phyloP scores from a whole-genome alignment of 768 basidiomycete genomes.

The Suillus placidus region DNA sequence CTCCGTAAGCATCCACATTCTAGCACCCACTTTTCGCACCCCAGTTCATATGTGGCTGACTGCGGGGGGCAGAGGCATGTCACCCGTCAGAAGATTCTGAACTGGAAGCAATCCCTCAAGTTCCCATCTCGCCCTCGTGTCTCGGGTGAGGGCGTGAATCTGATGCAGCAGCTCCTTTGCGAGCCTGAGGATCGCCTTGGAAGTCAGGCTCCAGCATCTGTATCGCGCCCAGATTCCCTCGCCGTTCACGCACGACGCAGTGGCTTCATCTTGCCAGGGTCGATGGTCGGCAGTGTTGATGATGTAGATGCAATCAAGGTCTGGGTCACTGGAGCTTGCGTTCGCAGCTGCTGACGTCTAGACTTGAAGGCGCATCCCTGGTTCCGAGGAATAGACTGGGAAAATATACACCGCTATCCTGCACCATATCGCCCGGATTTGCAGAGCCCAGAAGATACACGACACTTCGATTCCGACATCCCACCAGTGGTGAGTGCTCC shows the following conservation, averaged over 20 bases:
- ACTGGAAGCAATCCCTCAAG: constrained; percentile 87
- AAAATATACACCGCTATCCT: constrained; percentile 76
- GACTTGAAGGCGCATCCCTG: constrained; percentile 74
- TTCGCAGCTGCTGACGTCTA: constrained; percentile 22
- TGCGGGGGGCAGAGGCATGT: constrained; percentile 69
- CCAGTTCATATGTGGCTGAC: constrained; percentile 9
- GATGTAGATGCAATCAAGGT: constrained; percentile 93
- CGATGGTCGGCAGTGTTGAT: constrained; percentile 60
- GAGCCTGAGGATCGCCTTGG: constrained; percentile 95
- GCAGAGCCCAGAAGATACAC: constrained; percentile 79
- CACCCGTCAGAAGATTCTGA: constrained; percentile 95
- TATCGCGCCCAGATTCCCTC: constrained; percentile 76
- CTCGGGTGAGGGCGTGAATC: constrained; percentile 82
- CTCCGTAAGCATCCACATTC: constrained; percentile 56
- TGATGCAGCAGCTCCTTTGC: constrained; percentile 89
- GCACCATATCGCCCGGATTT: constrained; percentile 93
- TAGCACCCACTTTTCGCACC: constrained; percentile 30
- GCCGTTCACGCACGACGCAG: constrained; percentile 75
- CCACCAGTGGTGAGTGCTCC: constrained; percentile 72
- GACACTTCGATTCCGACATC: constrained; percentile 95
- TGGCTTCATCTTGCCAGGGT: constrained; percentile 57
- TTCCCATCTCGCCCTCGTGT: constrained; percentile 86
- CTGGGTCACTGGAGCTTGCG: constrained; percentile 23
- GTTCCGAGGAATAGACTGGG: constrained; percentile 92
- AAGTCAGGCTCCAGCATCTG: constrained; percentile 67